These are phyloP conservation scores for Trametes polyzona DNA, from an alignment of 1,284 basidiomycete genomes.

Conservation along the genomic window DNA sequence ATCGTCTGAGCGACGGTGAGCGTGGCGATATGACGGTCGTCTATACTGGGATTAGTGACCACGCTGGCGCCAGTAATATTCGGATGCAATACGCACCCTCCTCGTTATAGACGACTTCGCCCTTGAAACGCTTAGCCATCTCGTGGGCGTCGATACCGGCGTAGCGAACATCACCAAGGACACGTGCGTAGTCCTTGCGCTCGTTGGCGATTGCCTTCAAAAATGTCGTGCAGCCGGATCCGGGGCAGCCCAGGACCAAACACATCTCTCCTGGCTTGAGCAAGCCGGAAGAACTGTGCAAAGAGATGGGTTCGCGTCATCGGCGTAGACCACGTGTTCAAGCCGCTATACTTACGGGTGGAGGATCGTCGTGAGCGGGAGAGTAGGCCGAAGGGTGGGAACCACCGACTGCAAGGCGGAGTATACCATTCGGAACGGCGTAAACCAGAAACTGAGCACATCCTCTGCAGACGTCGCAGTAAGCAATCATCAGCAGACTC, in stretches of 20 bases:
- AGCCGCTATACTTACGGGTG: conserved; percentile 60
- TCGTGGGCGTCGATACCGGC: conserved; percentile 70
- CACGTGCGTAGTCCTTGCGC: conserved; percentile 59
- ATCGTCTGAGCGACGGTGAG: conserved; percentile 78
- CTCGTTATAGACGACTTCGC: conserved; percentile 86
- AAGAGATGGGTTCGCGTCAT: conserved; percentile 11
- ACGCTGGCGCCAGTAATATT: neutral
- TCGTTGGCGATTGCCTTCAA: conserved; percentile 79
- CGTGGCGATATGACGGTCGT: conserved; percentile 79
- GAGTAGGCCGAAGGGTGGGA: conserved; percentile 55
- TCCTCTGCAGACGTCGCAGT: conserved; percentile 51
- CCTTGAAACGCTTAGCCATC: conserved; percentile 72
- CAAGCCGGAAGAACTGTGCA: conserved; percentile 68
- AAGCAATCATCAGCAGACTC: neutral
- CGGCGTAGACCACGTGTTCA: neutral
- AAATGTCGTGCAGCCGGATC: conserved; percentile 81
- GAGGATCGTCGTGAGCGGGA: conserved; percentile 59
- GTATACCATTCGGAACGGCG: conserved; percentile 57
- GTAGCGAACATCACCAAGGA: conserved; percentile 73
- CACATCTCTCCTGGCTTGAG: conserved; percentile 65
- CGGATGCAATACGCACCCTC: conserved; percentile 52
- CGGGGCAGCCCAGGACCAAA: conserved; percentile 84
- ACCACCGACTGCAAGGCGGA: conserved; percentile 49
- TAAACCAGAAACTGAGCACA: conserved; percentile 54
- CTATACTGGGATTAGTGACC: conserved; percentile 37